phyloP scores from a whole-genome alignment of 805 yeast genomes.

The Grigorovia yakushimaensis region DNA sequence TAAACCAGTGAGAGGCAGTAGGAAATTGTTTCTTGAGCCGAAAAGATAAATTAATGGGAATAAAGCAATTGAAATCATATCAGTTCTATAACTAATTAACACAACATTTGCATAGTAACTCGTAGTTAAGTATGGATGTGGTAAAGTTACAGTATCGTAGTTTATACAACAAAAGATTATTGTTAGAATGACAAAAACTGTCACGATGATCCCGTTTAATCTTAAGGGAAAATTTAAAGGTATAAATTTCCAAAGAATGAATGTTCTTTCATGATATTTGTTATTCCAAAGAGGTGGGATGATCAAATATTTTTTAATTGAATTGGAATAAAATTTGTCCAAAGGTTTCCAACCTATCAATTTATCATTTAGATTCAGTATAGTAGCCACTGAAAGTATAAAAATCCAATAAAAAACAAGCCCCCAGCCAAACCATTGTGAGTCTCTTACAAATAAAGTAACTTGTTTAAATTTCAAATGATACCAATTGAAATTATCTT shows the following conservation, averaged over 20 bases:
- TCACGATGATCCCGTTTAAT: slow-evolving; percentile 25
- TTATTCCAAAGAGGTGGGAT: slow-evolving; percentile 23
- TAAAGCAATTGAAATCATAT: slow-evolving; percentile 39
- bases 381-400: slow-evolving; percentile 26
- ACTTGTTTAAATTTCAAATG: slow-evolving; percentile 30
- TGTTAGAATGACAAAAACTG: slow-evolving; percentile 24
- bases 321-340: slow-evolving; percentile 8
- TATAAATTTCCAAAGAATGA: slow-evolving; percentile 12
- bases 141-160: slow-evolving; percentile 25
- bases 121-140: slow-evolving; percentile 31
- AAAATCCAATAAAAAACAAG: slow-evolving; percentile 34
- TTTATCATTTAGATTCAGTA: slow-evolving; percentile 22
- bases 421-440: slow-evolving; percentile 41
- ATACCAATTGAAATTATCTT: slow-evolving; percentile 27
- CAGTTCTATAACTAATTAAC: slow-evolving; percentile 46
- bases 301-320: slow-evolving; percentile 18
- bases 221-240: slow-evolving; percentile 28
- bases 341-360: slow-evolving; percentile 18
- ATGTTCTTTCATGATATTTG: slow-evolving; percentile 15
- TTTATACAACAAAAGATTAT: slow-evolving; percentile 30
- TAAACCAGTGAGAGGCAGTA: slow-evolving; percentile 54
- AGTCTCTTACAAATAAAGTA: slow-evolving; percentile 30
- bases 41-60: slow-evolving; percentile 53
- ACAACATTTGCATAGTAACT: slow-evolving; percentile 29
- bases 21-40: slow-evolving; percentile 65